phyloP scores from a whole-genome alignment of 2,329 filamentous ascomycete genomes.

The Camillea tinctor region DNA sequence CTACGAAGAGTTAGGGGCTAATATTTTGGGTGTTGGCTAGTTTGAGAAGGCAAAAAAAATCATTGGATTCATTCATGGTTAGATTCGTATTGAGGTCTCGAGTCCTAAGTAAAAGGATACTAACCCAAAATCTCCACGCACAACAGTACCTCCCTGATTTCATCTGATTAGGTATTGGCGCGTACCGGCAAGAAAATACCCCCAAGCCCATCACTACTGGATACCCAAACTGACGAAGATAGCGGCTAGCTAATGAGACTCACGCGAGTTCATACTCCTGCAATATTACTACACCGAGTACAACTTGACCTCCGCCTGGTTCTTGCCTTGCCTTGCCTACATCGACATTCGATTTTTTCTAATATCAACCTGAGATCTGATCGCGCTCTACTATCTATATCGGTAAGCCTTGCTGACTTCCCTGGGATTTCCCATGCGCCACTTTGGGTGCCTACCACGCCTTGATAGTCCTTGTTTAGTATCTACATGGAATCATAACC shows the following conservation, averaged over 20 bases:
- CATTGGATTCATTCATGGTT: neutral
- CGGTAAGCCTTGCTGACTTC: neutral
- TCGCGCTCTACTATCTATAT: neutral
- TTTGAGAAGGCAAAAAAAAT: neutral
- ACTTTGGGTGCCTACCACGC: neutral
- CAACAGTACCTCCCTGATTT: neutral
- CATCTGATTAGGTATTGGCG: neutral
- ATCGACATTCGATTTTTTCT: neutral
- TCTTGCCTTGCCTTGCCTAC: neutral
- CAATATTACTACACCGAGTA: neutral
- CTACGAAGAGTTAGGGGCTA: neutral
- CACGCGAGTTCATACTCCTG: neutral
- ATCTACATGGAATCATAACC: neutral
- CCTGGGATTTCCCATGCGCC: neutral
- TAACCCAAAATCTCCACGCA: neutral
- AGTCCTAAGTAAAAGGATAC: neutral
- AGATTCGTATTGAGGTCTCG: neutral
- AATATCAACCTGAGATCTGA: neutral
- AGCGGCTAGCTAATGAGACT: no score
- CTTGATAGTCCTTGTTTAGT: neutral
- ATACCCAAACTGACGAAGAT: no score
- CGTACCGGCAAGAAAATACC: neutral
- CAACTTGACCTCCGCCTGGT: neutral
- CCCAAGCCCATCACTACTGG: neutral
- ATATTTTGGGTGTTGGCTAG: neutral